Conservation (phyloP, 345 rosid genomes). For the Lenwebbia sp. region DNA sequence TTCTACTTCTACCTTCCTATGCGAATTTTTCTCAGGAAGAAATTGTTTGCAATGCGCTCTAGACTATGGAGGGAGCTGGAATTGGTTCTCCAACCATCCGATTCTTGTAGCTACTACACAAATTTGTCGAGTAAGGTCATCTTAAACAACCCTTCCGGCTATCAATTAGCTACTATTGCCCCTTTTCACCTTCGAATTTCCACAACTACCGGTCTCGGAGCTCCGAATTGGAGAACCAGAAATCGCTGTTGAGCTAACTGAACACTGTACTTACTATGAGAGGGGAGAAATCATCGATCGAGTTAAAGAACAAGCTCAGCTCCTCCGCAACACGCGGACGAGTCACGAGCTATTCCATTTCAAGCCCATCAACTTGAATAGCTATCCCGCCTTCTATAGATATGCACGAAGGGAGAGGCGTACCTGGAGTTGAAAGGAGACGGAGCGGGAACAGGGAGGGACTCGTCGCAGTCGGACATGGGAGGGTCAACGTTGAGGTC, state of each 20-base stretch:
- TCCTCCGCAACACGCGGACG: not conserved
- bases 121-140: not conserved
- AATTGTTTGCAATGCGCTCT: not conserved
- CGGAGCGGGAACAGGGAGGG: slow-evolving; percentile 20
- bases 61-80: not conserved
- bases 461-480: slow-evolving; percentile 44
- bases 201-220: not conserved
- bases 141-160: not conserved
- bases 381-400: not conserved
- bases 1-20: not conserved
- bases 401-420: not conserved
- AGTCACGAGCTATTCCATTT: not conserved
- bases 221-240: not conserved
- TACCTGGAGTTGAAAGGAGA: slow-evolving; percentile 38
- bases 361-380: not conserved
- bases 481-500: slow-evolving; percentile 94
- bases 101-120: not conserved
- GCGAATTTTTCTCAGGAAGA: not conserved
- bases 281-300: not conserved
- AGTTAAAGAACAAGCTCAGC: not conserved
- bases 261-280: not conserved
- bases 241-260: not conserved
- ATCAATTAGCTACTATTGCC: not conserved
- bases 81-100: not conserved
- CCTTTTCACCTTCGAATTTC: not conserved